Evolutionary conservation across 257 asterid genomes (phyloP).

Genomic region (Solanum megistacrolobum): DNA sequence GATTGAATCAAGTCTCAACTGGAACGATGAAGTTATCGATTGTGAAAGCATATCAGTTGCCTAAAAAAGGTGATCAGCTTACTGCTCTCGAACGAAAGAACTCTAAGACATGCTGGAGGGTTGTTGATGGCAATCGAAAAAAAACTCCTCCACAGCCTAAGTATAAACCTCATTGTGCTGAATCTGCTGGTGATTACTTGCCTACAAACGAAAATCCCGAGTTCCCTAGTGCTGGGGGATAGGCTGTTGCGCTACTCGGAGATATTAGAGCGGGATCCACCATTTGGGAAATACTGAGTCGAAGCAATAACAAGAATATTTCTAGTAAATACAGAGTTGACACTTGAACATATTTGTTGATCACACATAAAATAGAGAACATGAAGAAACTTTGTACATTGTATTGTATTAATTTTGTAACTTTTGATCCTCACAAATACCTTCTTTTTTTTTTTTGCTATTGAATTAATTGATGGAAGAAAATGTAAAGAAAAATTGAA

Average conservation of each 20-base stretch:
- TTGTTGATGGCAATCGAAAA: not conserved
- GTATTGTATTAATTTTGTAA: not conserved
- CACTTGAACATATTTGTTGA: not conserved
- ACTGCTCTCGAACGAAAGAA: not conserved
- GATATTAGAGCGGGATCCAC: not conserved
- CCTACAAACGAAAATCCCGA: not conserved
- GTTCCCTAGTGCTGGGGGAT: not conserved
- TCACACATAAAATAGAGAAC: not conserved
- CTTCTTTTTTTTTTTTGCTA: not conserved
- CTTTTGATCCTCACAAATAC: not conserved
- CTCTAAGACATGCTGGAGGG: not conserved
- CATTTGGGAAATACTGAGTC: not conserved
- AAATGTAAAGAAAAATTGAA: not conserved
- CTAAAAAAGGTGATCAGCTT: not conserved
- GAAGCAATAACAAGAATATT: not conserved
- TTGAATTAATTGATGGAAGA: not conserved
- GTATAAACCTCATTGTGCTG: not conserved
- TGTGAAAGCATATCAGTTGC: conserved; percentile 26
- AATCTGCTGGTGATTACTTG: not conserved
- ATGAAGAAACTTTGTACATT: not conserved
- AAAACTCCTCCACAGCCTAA: not conserved
- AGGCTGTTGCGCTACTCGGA: not conserved
- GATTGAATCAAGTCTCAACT: conserved; percentile 14
- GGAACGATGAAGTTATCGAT: conserved; percentile 29
- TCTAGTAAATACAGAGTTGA: not conserved